These are phyloP conservation scores for Polychaeton citri DNA, from an alignment of 2,329 filamentous ascomycete species.

Conservation along the genomic window DNA sequence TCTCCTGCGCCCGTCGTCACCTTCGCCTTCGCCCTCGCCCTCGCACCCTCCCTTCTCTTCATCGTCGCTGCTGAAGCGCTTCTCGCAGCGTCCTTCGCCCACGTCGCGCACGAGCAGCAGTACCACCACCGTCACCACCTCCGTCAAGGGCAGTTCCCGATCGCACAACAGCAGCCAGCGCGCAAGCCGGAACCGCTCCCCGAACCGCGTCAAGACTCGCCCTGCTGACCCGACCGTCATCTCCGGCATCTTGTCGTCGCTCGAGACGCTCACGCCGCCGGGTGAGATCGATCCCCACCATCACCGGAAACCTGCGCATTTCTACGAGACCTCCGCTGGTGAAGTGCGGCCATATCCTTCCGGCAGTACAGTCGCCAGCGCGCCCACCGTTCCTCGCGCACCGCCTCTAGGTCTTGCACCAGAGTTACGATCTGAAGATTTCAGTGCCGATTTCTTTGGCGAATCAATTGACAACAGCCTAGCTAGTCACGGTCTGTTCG, in stretches of 20 bases:
- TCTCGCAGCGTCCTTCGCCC: background rate
- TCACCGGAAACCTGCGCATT: background rate
- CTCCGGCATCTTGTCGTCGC: conserved; percentile 47
- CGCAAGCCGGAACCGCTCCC: conserved; percentile 1
- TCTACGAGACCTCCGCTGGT: background rate
- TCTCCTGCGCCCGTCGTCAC: background rate
- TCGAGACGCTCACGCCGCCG: conserved; percentile 29
- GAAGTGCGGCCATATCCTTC: conserved; percentile 8
- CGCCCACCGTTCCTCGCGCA: conserved; percentile 8
- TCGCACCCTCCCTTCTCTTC: background rate
- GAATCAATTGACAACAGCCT: background rate
- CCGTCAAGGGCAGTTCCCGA: background rate
- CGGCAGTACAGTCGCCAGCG: conserved; percentile 11
- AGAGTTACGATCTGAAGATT: background rate
- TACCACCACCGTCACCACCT: background rate
- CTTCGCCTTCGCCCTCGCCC: background rate
- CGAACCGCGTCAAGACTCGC: conserved; percentile 23
- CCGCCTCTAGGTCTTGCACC: background rate
- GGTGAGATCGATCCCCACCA: conserved; percentile 5
- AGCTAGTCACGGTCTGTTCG: background rate
- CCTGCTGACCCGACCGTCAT: conserved; percentile 56
- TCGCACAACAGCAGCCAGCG: too few species aligned
- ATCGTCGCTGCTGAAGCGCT: background rate
- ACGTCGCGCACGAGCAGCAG: background rate
- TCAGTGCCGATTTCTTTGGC: background rate